Conservation (phyloP, 305 asterid species). For the Fraxinus dipetala region DNA sequence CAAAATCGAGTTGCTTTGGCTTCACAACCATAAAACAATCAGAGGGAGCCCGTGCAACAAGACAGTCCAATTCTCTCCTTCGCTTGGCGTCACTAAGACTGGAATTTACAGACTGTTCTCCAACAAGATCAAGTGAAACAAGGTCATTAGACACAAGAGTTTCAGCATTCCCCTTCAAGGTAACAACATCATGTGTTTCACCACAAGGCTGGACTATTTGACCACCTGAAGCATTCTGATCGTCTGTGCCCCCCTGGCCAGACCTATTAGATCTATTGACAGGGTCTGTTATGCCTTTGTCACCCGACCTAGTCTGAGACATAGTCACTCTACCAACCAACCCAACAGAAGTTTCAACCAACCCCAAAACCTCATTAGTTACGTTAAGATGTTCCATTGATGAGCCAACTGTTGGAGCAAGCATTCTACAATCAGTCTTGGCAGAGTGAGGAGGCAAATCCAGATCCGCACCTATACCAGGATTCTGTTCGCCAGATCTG, state of each 20-base stretch:
- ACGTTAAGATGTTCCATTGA: slow-evolving; percentile 32
- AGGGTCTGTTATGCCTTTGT: slow-evolving; percentile 27
- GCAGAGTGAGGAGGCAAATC: slow-evolving; percentile 29
- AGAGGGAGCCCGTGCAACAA: slow-evolving; percentile 32
- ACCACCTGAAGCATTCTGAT: slow-evolving; percentile 34
- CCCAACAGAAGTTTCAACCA: slow-evolving; percentile 32
- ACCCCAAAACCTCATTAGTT: slow-evolving; percentile 30
- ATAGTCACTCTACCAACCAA: slow-evolving; percentile 32
- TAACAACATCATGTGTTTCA: slow-evolving; percentile 23
- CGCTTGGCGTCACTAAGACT: slow-evolving; percentile 26
- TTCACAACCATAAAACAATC: slow-evolving; percentile 41
- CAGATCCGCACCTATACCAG: slow-evolving; percentile 28
- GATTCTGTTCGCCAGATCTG: slow-evolving; percentile 35
- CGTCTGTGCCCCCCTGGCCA: slow-evolving; percentile 17
- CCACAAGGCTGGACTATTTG: slow-evolving; percentile 28
- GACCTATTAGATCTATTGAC: slow-evolving; percentile 25
- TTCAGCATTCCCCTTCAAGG: slow-evolving; percentile 30
- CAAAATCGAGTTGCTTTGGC: slow-evolving; percentile 48
- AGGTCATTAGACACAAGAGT: slow-evolving; percentile 26
- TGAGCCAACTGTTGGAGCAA: slow-evolving; percentile 31
- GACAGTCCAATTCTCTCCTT: slow-evolving; percentile 33
- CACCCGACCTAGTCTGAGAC: slow-evolving; percentile 29
- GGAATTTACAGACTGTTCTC: slow-evolving; percentile 25
- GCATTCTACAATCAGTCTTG: slow-evolving; percentile 31
- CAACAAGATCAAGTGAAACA: slow-evolving; percentile 10